Evolutionary conservation across 129 eudicot species (phyloP).

Genomic region (Daucus carota): DNA sequence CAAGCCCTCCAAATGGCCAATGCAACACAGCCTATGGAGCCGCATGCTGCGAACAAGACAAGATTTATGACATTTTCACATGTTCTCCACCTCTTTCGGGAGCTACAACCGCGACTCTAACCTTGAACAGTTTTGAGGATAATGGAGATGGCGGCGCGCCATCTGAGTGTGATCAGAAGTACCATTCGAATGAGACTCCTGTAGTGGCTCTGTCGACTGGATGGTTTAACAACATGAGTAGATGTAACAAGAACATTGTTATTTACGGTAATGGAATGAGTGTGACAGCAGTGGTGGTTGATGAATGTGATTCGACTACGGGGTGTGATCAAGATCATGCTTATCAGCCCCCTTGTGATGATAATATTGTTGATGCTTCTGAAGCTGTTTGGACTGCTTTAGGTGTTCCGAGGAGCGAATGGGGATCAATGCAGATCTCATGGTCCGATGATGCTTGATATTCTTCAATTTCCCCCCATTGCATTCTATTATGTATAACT

Average conservation of each 20-base stretch:
- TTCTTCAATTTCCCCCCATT: neutral
- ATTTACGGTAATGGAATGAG: conserved; percentile 17
- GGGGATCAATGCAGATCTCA: neutral
- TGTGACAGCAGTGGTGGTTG: conserved; percentile 20
- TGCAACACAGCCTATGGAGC: conserved; percentile 5
- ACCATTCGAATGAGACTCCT: conserved; percentile 14
- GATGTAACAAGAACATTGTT: conserved; percentile 19
- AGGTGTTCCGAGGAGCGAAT: neutral
- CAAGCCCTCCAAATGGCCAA: conserved; percentile 10
- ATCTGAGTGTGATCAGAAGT: conserved; percentile 21
- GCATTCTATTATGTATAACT: neutral
- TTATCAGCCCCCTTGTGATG: conserved; percentile 16
- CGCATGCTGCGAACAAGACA: conserved; percentile 12
- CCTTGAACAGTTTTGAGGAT: conserved; percentile 16
- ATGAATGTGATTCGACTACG: conserved; percentile 25
- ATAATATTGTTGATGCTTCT: conserved; percentile 23
- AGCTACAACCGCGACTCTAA: conserved; percentile 5
- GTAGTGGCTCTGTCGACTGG: conserved; percentile 32
- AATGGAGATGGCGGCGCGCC: conserved; percentile 19
- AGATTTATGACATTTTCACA: conserved; percentile 7
- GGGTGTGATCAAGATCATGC: conserved; percentile 25
- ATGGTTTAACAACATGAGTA: conserved; percentile 19
- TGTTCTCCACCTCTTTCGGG: conserved; percentile 4
- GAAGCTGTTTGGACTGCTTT: conserved; percentile 23
- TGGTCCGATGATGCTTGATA: neutral